Evolutionary conservation across 345 rosid species (phyloP), one percentile per base, ranked within the genome.

Genomic region (Odontarrhena argentea): DNA sequence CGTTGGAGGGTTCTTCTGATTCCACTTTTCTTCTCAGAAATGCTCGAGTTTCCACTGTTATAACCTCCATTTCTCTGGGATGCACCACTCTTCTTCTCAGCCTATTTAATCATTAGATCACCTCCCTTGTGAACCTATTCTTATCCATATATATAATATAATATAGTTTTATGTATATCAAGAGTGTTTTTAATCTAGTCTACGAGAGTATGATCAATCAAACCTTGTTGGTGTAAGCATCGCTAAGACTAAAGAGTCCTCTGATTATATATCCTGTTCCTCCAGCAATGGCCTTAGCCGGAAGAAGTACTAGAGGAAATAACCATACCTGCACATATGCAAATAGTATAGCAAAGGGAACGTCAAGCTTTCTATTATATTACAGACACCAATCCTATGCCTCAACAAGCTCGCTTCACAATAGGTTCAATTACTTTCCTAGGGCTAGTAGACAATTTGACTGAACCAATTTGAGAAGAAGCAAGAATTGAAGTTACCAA

Each of bases 231-330:
- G 87, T 74, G 79, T 84, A 87, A 48, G 83, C 81, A 77, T 84
- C 85, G 74, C 85, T 86, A 58, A 88, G 82, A 46, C 12, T 79
- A 68, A 91, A 87, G 46, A 91, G 83, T 18, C 94, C 96, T 38
- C 76, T 84, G 15, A 88, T 84, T 56, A 91, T 84, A 63, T 87
- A 94, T 15, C 94, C 94, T 15, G 90, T 87, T 9, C 96, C 96
- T 56, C 83, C 96, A 0, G 96, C 97, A 32, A 88, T 88, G 8
- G 91, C 90, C 83, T 75, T 83, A 7, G 96, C 88, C 74, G 87
- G 68, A 74, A 82, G 22, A 18, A 18, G 22, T 18, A 18, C 22
- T 18, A 18, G 22, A 18, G 22, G 22, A 0, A 18, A 0, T 18
- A 18, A 18, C 22, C 22, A 18, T 18, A 18, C 22, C 22, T 18